Conservation (phyloP, 2,329 filamentous ascomycete genomes). For the Myriosclerotinia duriaeana region DNA sequence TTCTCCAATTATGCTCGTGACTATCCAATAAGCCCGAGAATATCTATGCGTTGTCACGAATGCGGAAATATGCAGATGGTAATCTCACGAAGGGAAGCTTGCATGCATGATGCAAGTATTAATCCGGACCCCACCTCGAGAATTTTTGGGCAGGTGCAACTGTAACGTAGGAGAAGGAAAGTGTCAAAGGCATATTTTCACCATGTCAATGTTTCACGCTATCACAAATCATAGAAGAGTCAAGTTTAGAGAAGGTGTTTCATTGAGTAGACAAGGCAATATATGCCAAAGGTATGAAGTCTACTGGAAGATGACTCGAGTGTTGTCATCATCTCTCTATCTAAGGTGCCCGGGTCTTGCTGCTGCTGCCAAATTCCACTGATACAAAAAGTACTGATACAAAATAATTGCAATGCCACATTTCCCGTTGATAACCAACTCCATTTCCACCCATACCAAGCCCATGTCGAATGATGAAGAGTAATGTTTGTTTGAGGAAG, state of each 20-base stretch:
- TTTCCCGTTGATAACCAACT: background rate
- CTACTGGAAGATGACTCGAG: background rate
- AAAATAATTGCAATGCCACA: background rate
- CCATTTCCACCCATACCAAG: constrained; percentile 2
- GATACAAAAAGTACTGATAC: background rate
- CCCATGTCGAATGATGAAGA: background rate
- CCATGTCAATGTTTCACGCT: background rate
- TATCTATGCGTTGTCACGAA: background rate
- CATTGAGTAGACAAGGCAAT: constrained; percentile 6
- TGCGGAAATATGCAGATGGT: background rate
- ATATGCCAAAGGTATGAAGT: background rate
- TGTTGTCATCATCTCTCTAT: background rate
- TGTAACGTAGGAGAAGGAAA: too few species aligned
- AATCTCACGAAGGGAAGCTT: background rate
- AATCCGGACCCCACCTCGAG: background rate
- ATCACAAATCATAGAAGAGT: background rate
- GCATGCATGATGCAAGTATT: constrained; percentile 1
- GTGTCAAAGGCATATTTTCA: background rate
- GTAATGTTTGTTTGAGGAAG: background rate
- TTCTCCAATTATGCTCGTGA: background rate
- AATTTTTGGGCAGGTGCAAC: background rate
- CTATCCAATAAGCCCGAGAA: background rate
- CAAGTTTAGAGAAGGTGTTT: constrained; percentile 3
- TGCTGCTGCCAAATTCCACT: constrained; percentile 4
- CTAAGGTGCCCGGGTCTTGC: constrained; percentile 7